These are phyloP conservation scores for Colletotrichum sp. DNA, from an alignment of 2,329 filamentous ascomycete genomes.

Conservation along the genomic window DNA sequence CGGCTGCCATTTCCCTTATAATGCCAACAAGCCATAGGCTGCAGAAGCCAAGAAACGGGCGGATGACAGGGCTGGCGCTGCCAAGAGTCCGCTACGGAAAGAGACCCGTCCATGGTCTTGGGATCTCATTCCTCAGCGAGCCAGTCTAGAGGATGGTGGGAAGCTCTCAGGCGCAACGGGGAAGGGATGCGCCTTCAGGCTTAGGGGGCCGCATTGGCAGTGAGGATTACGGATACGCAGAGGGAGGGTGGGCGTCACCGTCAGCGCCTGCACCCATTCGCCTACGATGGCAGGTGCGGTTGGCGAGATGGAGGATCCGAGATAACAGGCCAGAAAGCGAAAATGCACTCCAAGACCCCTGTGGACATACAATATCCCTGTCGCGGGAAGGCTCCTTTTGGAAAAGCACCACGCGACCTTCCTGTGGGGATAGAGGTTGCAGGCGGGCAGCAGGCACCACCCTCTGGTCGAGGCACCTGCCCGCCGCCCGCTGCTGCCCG, in stretches of 20 bases:
- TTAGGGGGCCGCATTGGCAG: not conserved
- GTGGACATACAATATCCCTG: not conserved
- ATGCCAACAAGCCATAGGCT: not conserved
- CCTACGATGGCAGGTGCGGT: not conserved
- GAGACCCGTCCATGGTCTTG: slow-evolving; percentile 11
- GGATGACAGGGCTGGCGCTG: slow-evolving; percentile 17
- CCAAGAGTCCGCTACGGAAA: slow-evolving; percentile 16
- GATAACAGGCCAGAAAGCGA: slow-evolving; percentile 9
- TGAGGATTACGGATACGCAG: not conserved
- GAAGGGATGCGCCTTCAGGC: not conserved
- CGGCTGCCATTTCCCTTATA: slow-evolving; percentile 19
- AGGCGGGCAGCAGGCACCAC: not conserved
- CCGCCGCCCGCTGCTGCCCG: not conserved
- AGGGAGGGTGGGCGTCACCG: not conserved
- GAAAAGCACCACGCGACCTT: slow-evolving; percentile 14
- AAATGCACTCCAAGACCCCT: not conserved
- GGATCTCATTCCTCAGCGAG: slow-evolving; percentile 1
- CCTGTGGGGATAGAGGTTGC: not conserved
- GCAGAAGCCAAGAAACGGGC: slow-evolving; percentile 8
- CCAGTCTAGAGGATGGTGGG: not conserved
- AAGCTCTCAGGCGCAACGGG: not conserved
- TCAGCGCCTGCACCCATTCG: not conserved
- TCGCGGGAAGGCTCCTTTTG: not conserved
- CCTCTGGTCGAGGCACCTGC: not conserved
- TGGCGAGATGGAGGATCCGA: not conserved